phyloP scores from a whole-genome alignment of 192 early-diverging fungal genomes.

The Martensiomyces pterosporus region DNA sequence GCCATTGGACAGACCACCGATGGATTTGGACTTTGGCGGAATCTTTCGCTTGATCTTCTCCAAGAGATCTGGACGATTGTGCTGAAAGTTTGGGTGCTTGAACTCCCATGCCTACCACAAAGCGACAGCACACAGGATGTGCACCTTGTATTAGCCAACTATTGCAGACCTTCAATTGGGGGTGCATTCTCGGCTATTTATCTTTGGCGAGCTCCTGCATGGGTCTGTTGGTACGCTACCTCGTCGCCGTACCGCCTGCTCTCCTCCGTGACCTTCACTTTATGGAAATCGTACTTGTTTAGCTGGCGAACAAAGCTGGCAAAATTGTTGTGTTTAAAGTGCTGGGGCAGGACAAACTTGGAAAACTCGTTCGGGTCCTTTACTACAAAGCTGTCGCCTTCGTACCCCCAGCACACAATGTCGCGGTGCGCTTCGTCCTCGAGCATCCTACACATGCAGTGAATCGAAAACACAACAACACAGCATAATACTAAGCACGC shows the following conservation, averaged over 20 bases:
- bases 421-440: conserved; percentile 49
- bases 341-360: conserved; percentile 70
- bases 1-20: conserved; percentile 37
- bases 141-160: not conserved
- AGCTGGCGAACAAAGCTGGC: conserved; percentile 86
- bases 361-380: conserved; percentile 82
- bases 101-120: conserved; percentile 80
- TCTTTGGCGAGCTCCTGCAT: too few species aligned
- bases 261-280: conserved; percentile 55
- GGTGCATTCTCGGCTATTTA: too few species aligned
- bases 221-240: too few species aligned
- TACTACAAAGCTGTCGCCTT: conserved; percentile 84
- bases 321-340: conserved; percentile 92
- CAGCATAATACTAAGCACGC: conserved; percentile 3
- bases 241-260: conserved; percentile 47
- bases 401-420: conserved; percentile 66
- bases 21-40: conserved; percentile 48
- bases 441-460: conserved; percentile 36
- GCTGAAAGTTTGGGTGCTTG: conserved; percentile 78
- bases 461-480: not conserved
- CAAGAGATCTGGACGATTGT: conserved; percentile 62
- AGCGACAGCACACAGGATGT: not conserved
- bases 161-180: not conserved
- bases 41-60: conserved; percentile 70
- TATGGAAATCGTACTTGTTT: conserved; percentile 85